These are phyloP conservation scores for Rubia peregrina DNA, from an alignment of 305 asterid genomes.

Conservation along the genomic window DNA sequence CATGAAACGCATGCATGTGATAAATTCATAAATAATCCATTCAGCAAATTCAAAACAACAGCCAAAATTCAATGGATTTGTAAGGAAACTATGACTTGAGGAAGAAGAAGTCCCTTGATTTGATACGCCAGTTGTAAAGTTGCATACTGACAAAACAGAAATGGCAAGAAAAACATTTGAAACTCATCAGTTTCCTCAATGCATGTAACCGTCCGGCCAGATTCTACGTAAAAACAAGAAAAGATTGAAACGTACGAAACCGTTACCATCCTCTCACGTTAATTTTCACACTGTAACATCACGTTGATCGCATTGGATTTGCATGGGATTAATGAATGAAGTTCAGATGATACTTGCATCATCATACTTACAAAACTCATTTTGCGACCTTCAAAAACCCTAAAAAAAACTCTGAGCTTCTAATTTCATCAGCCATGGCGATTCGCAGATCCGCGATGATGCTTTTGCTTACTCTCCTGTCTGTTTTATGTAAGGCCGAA, in stretches of 20 bases:
- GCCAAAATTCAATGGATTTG: not conserved
- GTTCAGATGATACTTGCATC: not conserved
- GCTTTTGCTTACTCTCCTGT: conserved; percentile 19
- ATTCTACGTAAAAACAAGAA: not conserved
- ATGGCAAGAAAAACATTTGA: not conserved
- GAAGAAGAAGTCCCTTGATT: not conserved
- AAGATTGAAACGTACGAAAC: not conserved
- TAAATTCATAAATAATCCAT: no score
- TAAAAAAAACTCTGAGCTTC: not conserved
- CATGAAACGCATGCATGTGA: not conserved
- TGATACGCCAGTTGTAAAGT: not conserved
- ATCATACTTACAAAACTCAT: not conserved
- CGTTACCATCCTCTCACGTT: conserved; percentile 10
- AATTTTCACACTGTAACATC: not conserved
- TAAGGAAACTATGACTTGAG: not conserved
- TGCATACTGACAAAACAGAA: not conserved
- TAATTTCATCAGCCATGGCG: conserved; percentile 15
- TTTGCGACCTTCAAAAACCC: conserved; percentile 3
- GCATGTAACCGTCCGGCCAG: not conserved
- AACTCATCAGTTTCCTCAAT: not conserved
- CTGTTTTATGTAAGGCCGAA: conserved; percentile 34
- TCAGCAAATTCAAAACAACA: not conserved
- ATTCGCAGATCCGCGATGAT: conserved; percentile 7
- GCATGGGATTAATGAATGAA: conserved; percentile 7
- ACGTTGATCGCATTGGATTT: conserved; percentile 11